Evolutionary conservation across 1,139 yeast species (phyloP), one percentile per base, ranked within the genome.

Genomic region (Blastobotrys buckinghamii): DNA sequence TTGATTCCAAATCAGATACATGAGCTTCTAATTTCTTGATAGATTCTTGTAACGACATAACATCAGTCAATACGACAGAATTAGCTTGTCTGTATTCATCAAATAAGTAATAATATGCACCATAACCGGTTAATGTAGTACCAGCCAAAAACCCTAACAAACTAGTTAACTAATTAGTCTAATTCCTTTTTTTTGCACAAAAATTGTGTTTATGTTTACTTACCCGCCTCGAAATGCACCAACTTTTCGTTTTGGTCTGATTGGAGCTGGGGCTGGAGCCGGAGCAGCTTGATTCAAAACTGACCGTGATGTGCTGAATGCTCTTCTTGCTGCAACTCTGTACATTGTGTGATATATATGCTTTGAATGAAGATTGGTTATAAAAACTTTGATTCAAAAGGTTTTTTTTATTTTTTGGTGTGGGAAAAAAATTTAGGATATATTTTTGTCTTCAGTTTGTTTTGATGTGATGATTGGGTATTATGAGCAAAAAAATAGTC

Each of bases 81-180:
- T 82, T 84, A 58, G 92, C 79, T 52, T 76, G 71, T 62, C 83
- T 81, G 74, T 84, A 85, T 66, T 84, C 87, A 60, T 85, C 94
- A 52, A 86, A 70, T 57, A 86, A 73, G 67, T 85, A 87, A 66
- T 79, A 83, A 71, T 86, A 87, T 12, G 92, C 81, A 9, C 79
- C 86, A 49, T 77, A 78, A 1, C 95, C 92, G 24, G 95, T 83
- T 54, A 75, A 66, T 22, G 87, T 74, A 40, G 84, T 84, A 42
- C 96, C 96, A 36, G 82, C 72, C 52, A 87, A 74, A 66, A 87
- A 87, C 1, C 96, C 96, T 49, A 82, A 52, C 42, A 60, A 53
- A 2, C 62, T 59, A 26, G 5, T 33, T 35, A 10, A 9, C 33
- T 17, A 15, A 36, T 24, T 10, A 24, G 4, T 19, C 12, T 15